Conservation (phyloP, 805 yeast genomes). For the Saturnispora mendoncae region DNA sequence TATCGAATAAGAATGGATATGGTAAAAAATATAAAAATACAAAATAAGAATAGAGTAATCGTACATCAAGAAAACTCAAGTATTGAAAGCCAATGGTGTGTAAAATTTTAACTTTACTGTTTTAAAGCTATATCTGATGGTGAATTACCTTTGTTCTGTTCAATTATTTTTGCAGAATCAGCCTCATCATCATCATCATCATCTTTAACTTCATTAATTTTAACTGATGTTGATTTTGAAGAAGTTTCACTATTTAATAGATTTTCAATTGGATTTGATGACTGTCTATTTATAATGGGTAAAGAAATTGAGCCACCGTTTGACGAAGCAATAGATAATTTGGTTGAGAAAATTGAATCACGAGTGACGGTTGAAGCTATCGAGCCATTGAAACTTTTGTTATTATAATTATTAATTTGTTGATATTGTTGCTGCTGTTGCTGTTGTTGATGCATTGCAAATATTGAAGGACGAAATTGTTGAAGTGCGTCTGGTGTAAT, state of each 20-base stretch:
- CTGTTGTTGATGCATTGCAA: background rate
- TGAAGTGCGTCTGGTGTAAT: background rate
- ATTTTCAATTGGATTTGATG: background rate
- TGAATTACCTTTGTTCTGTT: background rate
- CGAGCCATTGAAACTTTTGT: background rate
- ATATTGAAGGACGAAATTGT: conserved; percentile 5
- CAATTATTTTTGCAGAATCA: background rate
- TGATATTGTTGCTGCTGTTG: background rate
- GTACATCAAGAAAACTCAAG: too few species aligned
- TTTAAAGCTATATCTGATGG: conserved; percentile 4
- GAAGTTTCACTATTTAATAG: background rate
- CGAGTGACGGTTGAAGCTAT: background rate
- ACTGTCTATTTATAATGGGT: background rate
- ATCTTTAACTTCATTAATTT: background rate
- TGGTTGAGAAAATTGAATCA: conserved; percentile 7
- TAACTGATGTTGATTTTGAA: background rate
- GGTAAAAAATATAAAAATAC: too few species aligned
- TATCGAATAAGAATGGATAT: too few species aligned
- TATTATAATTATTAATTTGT: background rate
- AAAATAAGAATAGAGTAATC: too few species aligned
- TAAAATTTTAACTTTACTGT: too few species aligned
- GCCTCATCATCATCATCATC: background rate
- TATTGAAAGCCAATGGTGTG: too few species aligned
- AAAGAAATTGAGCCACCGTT: conserved; percentile 1
- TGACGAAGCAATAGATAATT: conserved; percentile 3